Evolutionary conservation across 2,329 filamentous ascomycete species (phyloP).

Genomic region (Ascochyta fabae): DNA sequence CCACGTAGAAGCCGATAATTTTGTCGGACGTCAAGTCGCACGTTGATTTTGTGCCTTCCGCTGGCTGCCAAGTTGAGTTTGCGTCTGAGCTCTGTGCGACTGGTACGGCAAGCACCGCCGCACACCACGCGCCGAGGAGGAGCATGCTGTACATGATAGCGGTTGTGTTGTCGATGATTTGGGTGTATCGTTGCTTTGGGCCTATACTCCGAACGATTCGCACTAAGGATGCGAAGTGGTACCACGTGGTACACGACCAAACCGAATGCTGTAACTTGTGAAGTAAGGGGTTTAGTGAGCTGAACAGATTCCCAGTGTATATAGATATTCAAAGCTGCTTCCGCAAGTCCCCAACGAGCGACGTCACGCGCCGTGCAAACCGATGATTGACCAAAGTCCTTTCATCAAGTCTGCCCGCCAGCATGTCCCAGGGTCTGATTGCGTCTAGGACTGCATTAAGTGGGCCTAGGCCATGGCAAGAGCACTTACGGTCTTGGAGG

Average conservation of each 20-base stretch:
- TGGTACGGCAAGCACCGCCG: slow-evolving; percentile 23
- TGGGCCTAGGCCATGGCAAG: not conserved
- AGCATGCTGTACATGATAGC: slow-evolving; percentile 25
- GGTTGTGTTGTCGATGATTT: not conserved
- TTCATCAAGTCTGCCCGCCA: not conserved
- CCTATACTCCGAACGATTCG: not conserved
- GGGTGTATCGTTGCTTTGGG: not conserved
- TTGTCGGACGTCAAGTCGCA: slow-evolving; percentile 32
- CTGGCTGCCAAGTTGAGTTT: slow-evolving; percentile 24
- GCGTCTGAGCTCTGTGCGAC: slow-evolving; percentile 8
- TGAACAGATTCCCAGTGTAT: not conserved
- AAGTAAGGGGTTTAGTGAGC: not conserved
- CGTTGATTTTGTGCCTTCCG: slow-evolving; percentile 17
- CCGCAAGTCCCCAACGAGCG: not conserved
- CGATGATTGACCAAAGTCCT: not conserved
- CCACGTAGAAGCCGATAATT: slow-evolving; percentile 28
- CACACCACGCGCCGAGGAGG: slow-evolving; percentile 22
- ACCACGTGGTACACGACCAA: not conserved
- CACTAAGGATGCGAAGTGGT: not conserved
- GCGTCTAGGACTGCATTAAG: not conserved
- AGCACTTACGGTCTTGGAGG: not conserved
- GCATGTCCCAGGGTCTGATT: slow-evolving; percentile 2
- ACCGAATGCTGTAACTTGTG: not conserved
- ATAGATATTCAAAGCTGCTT: not conserved
- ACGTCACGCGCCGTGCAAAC: slow-evolving; percentile 4